Percentiles rank a stretch among this genome's conserved stretches.
These are phyloP conservation scores for Venturia oleaginea DNA, from an alignment of 2,329 filamentous ascomycete genomes.

Conservation along the genomic window DNA sequence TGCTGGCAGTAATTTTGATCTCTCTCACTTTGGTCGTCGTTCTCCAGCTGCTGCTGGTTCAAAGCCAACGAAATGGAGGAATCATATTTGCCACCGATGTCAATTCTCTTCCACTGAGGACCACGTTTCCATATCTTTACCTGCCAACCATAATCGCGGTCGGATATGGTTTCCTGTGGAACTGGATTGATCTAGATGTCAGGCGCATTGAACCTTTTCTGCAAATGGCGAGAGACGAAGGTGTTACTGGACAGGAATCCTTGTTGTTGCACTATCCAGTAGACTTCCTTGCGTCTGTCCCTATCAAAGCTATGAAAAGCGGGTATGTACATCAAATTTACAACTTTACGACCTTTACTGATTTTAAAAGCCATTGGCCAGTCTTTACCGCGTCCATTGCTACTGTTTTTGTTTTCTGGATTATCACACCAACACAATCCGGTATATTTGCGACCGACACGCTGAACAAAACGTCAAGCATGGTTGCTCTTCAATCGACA, in stretches of 20 bases:
- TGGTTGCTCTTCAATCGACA: constrained; percentile 21
- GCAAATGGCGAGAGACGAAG: constrained; percentile 41
- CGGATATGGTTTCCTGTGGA: constrained; percentile 48
- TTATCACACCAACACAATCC: constrained; percentile 46
- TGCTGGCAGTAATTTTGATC: constrained; percentile 28
- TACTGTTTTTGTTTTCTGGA: constrained; percentile 46
- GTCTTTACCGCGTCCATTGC: constrained; percentile 40
- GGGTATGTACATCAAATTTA: constrained; percentile 17
- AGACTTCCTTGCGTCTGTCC: constrained; percentile 37
- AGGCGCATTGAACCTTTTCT: constrained; percentile 53
- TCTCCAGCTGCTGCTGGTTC: constrained; percentile 37
- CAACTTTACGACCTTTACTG: too few relatives aligned
- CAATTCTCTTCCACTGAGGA: constrained; percentile 28
- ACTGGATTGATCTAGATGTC: constrained; percentile 50
- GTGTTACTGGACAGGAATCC: constrained; percentile 37
- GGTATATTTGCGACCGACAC: constrained; percentile 41
- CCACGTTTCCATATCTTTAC: constrained; percentile 39
- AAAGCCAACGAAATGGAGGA: constrained; percentile 34
- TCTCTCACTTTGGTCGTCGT: constrained; percentile 34
- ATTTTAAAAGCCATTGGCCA: constrained; percentile 46
- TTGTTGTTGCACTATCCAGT: constrained; percentile 48
- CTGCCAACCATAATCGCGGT: constrained; percentile 47
- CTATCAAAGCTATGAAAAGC: constrained; percentile 30
- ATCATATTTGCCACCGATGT: constrained; percentile 30
- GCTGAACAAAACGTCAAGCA: constrained; percentile 25